phyloP scores from a whole-genome alignment of 495 filamentous ascomycete genomes.

The Podospora appendiculata region DNA sequence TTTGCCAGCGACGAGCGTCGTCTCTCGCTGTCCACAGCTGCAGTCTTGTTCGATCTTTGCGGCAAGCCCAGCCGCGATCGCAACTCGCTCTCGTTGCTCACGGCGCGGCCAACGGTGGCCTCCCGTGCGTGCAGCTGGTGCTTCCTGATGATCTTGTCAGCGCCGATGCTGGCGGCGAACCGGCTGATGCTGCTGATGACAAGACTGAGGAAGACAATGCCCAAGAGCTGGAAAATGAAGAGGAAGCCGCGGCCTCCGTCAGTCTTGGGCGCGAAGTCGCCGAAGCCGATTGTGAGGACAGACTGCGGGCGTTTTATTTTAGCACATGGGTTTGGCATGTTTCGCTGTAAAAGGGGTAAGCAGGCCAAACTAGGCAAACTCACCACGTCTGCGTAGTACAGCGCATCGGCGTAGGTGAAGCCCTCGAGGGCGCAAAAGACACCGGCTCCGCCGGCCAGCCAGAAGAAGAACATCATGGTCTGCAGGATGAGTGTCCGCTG shows the following conservation, averaged over 20 bases:
- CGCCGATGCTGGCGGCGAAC: slow-evolving; percentile 54
- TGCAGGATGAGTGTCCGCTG: slow-evolving; percentile 75
- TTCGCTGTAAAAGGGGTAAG: not conserved
- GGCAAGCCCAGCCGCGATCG: slow-evolving; percentile 33
- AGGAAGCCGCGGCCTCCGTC: slow-evolving; percentile 44
- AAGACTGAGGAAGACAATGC: slow-evolving; percentile 67
- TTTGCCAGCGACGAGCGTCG: slow-evolving; percentile 21
- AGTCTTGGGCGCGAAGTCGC: slow-evolving; percentile 48
- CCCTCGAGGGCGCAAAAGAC: slow-evolving; percentile 57
- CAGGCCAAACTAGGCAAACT: not conserved
- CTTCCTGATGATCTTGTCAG: slow-evolving; percentile 58
- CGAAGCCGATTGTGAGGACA: slow-evolving; percentile 67
- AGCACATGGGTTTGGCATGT: not conserved
- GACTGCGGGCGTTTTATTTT: not conserved
- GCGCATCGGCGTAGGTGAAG: slow-evolving; percentile 58
- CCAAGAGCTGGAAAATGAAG: slow-evolving; percentile 67
- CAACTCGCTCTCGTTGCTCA: slow-evolving; percentile 40
- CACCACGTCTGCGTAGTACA: slow-evolving; percentile 63
- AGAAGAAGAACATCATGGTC: slow-evolving; percentile 65
- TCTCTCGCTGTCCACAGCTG: not conserved
- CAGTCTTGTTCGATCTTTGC: slow-evolving; percentile 7
- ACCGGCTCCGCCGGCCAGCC: slow-evolving; percentile 58
- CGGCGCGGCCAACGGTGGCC: slow-evolving; percentile 47
- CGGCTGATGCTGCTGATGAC: slow-evolving; percentile 63
- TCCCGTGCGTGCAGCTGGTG: slow-evolving; percentile 53